Evolutionary conservation across 495 filamentous ascomycete genomes (phyloP), one percentile per base, ranked within the genome.

Genomic region (Letharia columbiana): DNA sequence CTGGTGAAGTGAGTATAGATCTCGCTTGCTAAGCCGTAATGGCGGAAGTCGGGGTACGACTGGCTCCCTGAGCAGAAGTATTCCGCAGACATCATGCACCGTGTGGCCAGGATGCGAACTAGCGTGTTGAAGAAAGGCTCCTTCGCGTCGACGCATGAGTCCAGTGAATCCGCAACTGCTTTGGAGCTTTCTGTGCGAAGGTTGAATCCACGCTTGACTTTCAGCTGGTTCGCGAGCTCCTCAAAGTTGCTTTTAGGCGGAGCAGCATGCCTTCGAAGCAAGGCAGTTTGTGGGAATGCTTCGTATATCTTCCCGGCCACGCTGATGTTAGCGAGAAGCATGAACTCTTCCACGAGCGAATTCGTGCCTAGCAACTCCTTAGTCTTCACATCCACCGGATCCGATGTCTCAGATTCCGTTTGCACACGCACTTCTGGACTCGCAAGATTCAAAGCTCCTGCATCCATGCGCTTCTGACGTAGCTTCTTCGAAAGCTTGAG

Each of bases 1-100:
- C 89, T 93, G 4, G 94, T 98, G 79, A 98, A 98, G 76, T 98
- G 94, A 2, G 94, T 98, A 80, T 98, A 98, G 73, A 98, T 98
- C 69, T 96, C 91, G 12, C 86, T 90, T 0, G 94, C 94, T 4
- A 98, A 83, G 66, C 94, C 95, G 76, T 98, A 98, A 75, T 98
- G 94, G 42, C 92, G 84, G 84, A 95, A 98, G 69, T 98, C 94
- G 2, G 91, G 86, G 74, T 93, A 92, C 0, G 91, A 84, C 73
- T 96, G 91, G 3, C 91, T 92, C 67, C 94, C 94, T 0, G 91
- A 86, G 77, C 89, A 92, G 78, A 98, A 98, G 80, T 98, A 98
- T 76, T 98, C 95, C 66, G 94, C 94, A 42, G 92, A 92, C 79
- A 95, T 96, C 95, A 98, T 98, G 85, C 94, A 98, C 40, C 94